Percentiles rank a stretch among this genome's conserved stretches.
These are phyloP conservation scores for Diaporthe eres DNA, from an alignment of 2,329 filamentous ascomycete genomes.

Conservation along the genomic window DNA sequence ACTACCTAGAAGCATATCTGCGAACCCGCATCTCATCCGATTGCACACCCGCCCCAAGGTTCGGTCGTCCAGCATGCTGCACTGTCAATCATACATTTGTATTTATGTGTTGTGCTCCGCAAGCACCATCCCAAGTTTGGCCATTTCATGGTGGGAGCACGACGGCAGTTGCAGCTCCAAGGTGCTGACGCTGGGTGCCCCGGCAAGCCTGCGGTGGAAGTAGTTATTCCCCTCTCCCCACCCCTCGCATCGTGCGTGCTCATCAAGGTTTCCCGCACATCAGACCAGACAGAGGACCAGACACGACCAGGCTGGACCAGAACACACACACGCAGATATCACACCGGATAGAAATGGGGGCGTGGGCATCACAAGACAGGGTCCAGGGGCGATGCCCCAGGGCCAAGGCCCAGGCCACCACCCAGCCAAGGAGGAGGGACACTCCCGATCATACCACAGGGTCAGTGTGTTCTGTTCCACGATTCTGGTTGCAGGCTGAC, in stretches of 20 bases:
- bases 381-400: slow-evolving; percentile 3
- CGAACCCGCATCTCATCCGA: slow-evolving; percentile 30
- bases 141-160: slow-evolving; percentile 2
- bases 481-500: slow-evolving; percentile 34
- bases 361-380: slow-evolving; percentile 22
- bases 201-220: slow-evolving; percentile 21
- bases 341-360: slow-evolving; percentile 12
- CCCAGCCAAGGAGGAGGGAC: neutral
- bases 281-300: slow-evolving; percentile 26
- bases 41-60: slow-evolving; percentile 3
- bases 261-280: slow-evolving; percentile 24
- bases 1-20: slow-evolving; percentile 8
- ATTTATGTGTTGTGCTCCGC: neutral
- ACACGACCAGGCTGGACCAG: slow-evolving; percentile 18
- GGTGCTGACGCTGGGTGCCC: neutral
- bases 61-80: slow-evolving; percentile 30
- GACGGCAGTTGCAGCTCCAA: slow-evolving; percentile 36
- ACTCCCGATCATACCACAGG: slow-evolving; percentile 26
- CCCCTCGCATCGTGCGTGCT: neutral
- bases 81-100: slow-evolving; percentile 34
- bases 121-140: slow-evolving; percentile 26
- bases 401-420: slow-evolving; percentile 2
- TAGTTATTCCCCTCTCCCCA: neutral
- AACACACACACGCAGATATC: neutral
- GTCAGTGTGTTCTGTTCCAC: slow-evolving; percentile 35